A percentile compares a stretch with the other conserved stretches of the same genome.
These are phyloP conservation scores for Filosporella fistucella DNA, from an alignment of 495 filamentous ascomycete genomes.

Conservation along the genomic window DNA sequence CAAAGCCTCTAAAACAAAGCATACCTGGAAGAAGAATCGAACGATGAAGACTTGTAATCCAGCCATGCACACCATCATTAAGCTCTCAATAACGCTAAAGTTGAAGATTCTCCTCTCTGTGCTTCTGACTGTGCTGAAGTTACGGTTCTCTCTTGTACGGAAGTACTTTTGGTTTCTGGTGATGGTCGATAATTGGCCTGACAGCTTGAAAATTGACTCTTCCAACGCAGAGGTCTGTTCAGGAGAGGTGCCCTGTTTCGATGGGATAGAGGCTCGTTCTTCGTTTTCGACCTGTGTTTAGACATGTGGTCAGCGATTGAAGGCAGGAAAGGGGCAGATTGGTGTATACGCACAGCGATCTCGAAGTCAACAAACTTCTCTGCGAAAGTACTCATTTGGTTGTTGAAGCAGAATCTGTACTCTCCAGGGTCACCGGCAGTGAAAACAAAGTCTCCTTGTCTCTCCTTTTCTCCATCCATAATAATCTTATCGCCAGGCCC, in stretches of 20 bases:
- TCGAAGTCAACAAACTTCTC: slow-evolving; percentile 99
- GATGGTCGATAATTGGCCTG: slow-evolving; percentile 90
- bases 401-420: slow-evolving; percentile 97
- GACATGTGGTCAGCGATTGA: slow-evolving; percentile 12
- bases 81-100: slow-evolving; percentile 88
- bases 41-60: slow-evolving; percentile 97
- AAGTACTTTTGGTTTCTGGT: slow-evolving; percentile 99
- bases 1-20: slow-evolving; percentile 11
- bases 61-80: slow-evolving; percentile 94
- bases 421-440: slow-evolving; percentile 91
- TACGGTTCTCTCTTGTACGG: slow-evolving; percentile 96
- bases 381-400: slow-evolving; percentile 95
- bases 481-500: slow-evolving; percentile 81
- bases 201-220: slow-evolving; percentile 94
- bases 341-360: slow-evolving; percentile 67
- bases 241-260: slow-evolving; percentile 83
- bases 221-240: slow-evolving; percentile 91
- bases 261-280: slow-evolving; percentile 65
- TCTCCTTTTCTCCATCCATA: slow-evolving; percentile 83
- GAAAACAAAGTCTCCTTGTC: slow-evolving; percentile 98
- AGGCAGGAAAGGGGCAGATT: not conserved
- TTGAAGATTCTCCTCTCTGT: slow-evolving; percentile 96
- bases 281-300: slow-evolving; percentile 87
- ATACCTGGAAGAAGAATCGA: slow-evolving; percentile 93
- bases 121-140: slow-evolving; percentile 95